Base-by-base conservation (phyloP, 2,329 filamentous ascomycete species). In the Phoma sp. region DNA sequence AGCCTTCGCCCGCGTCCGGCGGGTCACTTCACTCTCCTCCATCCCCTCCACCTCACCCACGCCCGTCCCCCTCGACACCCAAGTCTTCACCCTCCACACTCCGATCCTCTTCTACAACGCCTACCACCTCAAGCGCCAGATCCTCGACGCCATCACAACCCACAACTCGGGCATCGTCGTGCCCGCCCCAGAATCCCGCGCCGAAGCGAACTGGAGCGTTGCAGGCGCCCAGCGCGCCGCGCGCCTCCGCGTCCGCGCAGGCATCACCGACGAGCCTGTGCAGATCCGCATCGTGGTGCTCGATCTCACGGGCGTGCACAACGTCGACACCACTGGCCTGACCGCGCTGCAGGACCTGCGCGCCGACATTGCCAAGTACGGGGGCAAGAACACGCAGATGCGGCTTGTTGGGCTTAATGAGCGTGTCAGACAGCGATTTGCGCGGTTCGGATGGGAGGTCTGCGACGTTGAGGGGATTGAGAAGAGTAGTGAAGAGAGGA, bases 61-160 rank as follows among this genome's bases (percentile, higher is more conserved):
- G 1, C 59, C 49, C 52, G 65, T 78, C 4, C 74, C 76, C 0
- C 70, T 77, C 2, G 83, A 86, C 60, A 78, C 80, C 1, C 82
- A 82, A 27, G 73, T 87, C 32, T 83, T 87, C 65, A 76, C 77
- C 4, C 84, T 86, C 69, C 79, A 78, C 32, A 82, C 85, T 52
- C 80, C 82, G 1, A 73, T 87, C 32, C 82, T 87, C 70, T 88
- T 87, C 74, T 82, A 80, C 57, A 87, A 88, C 63, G 83, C 84
- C 2, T 82, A 83, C 51, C 74, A 79, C 36, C 70, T 80, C 55
- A 84, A 83, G 42, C 76, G 69, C 2, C 70, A 75, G 7, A 78
- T 83, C 14, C 70, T 85, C 13, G 82, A 86, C 57, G 72, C 75
- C 1, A 67, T 85, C 33, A 79, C 83, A 57, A 81, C 78, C 0